Base-by-base conservation (phyloP, 2,329 filamentous ascomycete genomes). In the Fusarium azukiicola region DNA sequence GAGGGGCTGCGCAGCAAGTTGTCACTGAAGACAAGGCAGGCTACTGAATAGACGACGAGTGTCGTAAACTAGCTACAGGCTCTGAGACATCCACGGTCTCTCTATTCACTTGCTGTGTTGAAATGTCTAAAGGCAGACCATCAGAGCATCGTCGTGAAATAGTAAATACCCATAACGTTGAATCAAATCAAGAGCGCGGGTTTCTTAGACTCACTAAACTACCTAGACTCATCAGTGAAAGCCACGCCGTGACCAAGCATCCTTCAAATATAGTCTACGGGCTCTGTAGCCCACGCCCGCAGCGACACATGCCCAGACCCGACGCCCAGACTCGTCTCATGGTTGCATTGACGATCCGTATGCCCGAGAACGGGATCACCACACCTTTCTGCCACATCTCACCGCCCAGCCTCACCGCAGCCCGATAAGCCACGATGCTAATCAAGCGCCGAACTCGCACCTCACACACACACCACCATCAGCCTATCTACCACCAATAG, bases 401-500 rank as follows among this genome's bases (percentile, higher is more conserved):
- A 67, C 64, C 64, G 64, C 64, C 36, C 16, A 36, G 19, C 4
- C 16, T 23, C 64, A 49, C 32, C 8, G 3, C 16, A 21, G 23
- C 21, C 44, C 19, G 63, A 46, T 36, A 36, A 47, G 44, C 63
- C 63, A 47, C 63, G 40, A 47, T 47, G 63, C 27, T 49, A 47
- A 46, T 17, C 21, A 36, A 23, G 44, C 63, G 40, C 63, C 63
- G 63, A 66, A 36, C 40, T 66, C 63, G 63, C 40, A 66, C 63
- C 42, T 32, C 54, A 38, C 63, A 66, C 44, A 66, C 23, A 32
- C 40, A 66, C 27, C 44, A 47, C 47, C 63, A 66, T 49, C 63
- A n/a, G 40, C 44, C 63, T 66, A 66, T 66, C 63, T 66, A 44
- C 44, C 63, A 27, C 42, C 63, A 66, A 67, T 47, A 67, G 38